These are phyloP conservation scores for Beauveria pseudobassiana DNA, from an alignment of 2,329 filamentous ascomycete species.

Conservation along the genomic window DNA sequence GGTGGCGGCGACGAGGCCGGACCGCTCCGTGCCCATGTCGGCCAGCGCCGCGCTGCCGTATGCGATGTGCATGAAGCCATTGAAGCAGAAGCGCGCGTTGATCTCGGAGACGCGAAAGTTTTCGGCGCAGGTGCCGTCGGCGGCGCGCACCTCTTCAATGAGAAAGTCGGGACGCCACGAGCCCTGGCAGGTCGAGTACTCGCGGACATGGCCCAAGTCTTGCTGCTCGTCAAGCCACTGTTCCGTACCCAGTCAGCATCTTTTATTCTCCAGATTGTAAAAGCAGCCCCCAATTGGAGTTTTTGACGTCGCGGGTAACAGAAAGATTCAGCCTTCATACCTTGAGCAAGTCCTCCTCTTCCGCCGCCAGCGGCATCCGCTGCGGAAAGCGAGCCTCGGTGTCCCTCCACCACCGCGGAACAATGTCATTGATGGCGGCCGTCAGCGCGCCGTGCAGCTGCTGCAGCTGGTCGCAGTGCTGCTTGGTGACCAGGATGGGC, in stretches of 20 bases:
- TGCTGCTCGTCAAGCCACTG: background rate
- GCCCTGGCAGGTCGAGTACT: slow-evolving; percentile 19
- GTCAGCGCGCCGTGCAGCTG: slow-evolving; percentile 25
- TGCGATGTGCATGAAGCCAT: slow-evolving; percentile 25
- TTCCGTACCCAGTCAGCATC: background rate
- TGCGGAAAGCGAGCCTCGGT: slow-evolving; percentile 21
- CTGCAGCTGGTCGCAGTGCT: slow-evolving; percentile 24
- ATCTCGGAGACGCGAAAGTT: slow-evolving; percentile 31
- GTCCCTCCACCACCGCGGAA: slow-evolving; percentile 32
- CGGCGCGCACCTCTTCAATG: slow-evolving; percentile 20
- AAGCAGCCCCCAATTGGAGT: too few relatives aligned
- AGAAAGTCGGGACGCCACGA: slow-evolving; percentile 35
- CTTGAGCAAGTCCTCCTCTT: slow-evolving; percentile 24
- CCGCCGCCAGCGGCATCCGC: slow-evolving; percentile 26
- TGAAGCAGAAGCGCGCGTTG: slow-evolving; percentile 34
- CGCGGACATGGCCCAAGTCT: slow-evolving; percentile 16
- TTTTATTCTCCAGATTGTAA: too few relatives aligned
- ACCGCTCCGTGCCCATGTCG: slow-evolving; percentile 9
- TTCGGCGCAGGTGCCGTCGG: slow-evolving; percentile 14
- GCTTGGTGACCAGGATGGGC: slow-evolving; percentile 25
- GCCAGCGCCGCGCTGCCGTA: slow-evolving; percentile 25
- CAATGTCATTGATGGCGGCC: slow-evolving; percentile 26
- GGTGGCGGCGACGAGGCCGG: slow-evolving; percentile 19
- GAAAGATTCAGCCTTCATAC: slow-evolving; percentile 12
- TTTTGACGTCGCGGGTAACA: background rate